Base-by-base conservation (phyloP, 352 stramenopile genomes). In the Globisporangium nagaii region DNA sequence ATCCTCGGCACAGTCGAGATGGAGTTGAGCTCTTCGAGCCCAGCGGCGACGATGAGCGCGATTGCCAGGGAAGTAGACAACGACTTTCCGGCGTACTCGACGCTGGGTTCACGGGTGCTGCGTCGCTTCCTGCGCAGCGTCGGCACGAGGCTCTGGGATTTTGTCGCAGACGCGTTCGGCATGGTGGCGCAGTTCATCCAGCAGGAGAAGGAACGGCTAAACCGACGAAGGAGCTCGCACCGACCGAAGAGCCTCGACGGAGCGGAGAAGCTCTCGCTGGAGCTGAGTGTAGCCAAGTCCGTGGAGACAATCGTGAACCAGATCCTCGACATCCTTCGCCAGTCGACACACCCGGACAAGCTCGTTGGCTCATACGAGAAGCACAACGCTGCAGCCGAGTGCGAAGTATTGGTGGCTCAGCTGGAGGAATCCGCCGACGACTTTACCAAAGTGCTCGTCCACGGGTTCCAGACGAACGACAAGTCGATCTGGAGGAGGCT, bases 311-410 rank as follows among this genome's bases (percentile, higher is more conserved):
- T 24, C 19, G 20, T 39, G n/a, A 24, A 13, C 12, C 44, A 63
- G 30, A 48, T 61, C 4, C 19, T 60, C 6, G 22, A 36, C 11
- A 22, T 67, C 12, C 39, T 69, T 13, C 56, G 58, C 20, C 46
- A 58, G 3, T 45, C 49, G 9, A 72, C 53, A 0, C 52, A 61
- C 32, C 60, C 44, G 34, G 54, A 66, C 15, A 62, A 62, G 15
- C 42, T 68, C 17, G 32, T 64, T 2, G 61, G 61, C 11, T 61
- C 49, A 8, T 68, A 61, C 24, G 49, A 68, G 13, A 68, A 68
- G 31, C 61, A 65, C 25, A 35, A 52, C 12, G 37, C 39, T 11
- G 35, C 39, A 13, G 20, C n/a, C 36, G 49, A 57, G 50, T 63
- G 60, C 32, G 58, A 68, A 9, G 5, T 22, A 7, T 45, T 68